Conservation (phyloP, 371 early-diverging fungal genomes). For the Rhizopus microsporus region DNA sequence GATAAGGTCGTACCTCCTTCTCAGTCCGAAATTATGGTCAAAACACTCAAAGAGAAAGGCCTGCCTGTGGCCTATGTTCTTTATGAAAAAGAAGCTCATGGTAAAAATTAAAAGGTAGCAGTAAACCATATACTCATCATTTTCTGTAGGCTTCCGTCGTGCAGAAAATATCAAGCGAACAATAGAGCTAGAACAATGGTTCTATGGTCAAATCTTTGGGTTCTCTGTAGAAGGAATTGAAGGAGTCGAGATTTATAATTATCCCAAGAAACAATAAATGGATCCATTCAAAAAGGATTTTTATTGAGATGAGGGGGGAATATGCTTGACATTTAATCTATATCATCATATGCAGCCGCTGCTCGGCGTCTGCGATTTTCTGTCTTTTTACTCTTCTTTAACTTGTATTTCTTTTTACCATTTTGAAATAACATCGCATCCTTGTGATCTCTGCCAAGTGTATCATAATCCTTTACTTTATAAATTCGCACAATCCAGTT, state of each 20-base stretch:
- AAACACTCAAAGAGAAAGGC: constrained; percentile 61
- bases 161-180: constrained; percentile 55
- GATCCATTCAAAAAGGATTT: no score
- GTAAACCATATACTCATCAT: neutral
- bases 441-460: constrained; percentile 79
- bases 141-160: constrained; percentile 36
- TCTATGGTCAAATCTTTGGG: constrained; percentile 53
- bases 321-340: constrained; percentile 16
- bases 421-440: constrained; percentile 67
- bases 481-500: constrained; percentile 98
- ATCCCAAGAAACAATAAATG: constrained; percentile 15
- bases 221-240: constrained; percentile 49
- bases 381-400: constrained; percentile 42
- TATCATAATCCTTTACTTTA: constrained; percentile 92
- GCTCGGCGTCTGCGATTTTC: constrained; percentile 46
- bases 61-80: constrained; percentile 67
- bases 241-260: constrained; percentile 46
- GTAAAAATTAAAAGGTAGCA: constrained; percentile 13
- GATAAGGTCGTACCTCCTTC: constrained; percentile 80
- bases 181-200: constrained; percentile 53
- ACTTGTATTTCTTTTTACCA: constrained; percentile 53
- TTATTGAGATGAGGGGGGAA: neutral
- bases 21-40: constrained; percentile 74
- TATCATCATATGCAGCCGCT: constrained; percentile 29
- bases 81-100: constrained; percentile 77